A percentile compares a stretch with the other conserved stretches of the same genome.
These are phyloP conservation scores for Letharia columbiana DNA, from an alignment of 495 filamentous ascomycete species.

Conservation along the genomic window DNA sequence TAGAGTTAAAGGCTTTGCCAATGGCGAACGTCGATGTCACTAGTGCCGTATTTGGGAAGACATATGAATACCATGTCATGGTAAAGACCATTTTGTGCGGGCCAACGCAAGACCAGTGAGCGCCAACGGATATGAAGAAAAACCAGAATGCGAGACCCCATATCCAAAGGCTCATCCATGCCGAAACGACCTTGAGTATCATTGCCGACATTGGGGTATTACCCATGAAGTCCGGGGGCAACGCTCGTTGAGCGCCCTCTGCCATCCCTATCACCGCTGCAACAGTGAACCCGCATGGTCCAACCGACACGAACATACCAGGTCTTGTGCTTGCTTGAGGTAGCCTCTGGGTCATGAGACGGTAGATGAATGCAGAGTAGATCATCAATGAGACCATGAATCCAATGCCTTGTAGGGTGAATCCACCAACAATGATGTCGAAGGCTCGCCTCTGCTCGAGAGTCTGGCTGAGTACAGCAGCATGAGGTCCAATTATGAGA, in stretches of 20 bases:
- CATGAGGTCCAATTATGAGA: conserved; percentile 69
- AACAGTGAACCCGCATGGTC: conserved; percentile 56
- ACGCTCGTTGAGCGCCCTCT: conserved; percentile 33
- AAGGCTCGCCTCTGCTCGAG: conserved; percentile 40
- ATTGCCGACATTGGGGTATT: conserved; percentile 47
- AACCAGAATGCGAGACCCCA: conserved; percentile 84
- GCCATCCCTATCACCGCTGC: conserved; percentile 58
- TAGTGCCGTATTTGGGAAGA: conserved; percentile 79
- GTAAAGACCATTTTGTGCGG: conserved; percentile 60
- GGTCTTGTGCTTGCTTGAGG: conserved; percentile 68
- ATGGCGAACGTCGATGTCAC: conserved; percentile 66
- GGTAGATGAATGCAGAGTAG: conserved; percentile 76
- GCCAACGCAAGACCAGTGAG: conserved; percentile 63
- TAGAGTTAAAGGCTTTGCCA: conserved; percentile 53
- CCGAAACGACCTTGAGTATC: conserved; percentile 44
- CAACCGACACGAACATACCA: conserved; percentile 79
- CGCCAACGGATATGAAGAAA: conserved; percentile 70
- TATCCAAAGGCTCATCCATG: conserved; percentile 66
- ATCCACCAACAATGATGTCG: conserved; percentile 60
- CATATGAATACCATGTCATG: conserved; percentile 84
- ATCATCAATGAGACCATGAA: conserved; percentile 82
- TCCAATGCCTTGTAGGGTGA: conserved; percentile 71
- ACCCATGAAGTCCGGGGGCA: conserved; percentile 52
- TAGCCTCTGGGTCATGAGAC: conserved; percentile 86
- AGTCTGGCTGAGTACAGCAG: conserved; percentile 51